Evolutionary conservation across 2,329 filamentous ascomycete species (phyloP), one percentile per base, ranked within the genome.

Genomic region (Fusarium verticillioides): DNA sequence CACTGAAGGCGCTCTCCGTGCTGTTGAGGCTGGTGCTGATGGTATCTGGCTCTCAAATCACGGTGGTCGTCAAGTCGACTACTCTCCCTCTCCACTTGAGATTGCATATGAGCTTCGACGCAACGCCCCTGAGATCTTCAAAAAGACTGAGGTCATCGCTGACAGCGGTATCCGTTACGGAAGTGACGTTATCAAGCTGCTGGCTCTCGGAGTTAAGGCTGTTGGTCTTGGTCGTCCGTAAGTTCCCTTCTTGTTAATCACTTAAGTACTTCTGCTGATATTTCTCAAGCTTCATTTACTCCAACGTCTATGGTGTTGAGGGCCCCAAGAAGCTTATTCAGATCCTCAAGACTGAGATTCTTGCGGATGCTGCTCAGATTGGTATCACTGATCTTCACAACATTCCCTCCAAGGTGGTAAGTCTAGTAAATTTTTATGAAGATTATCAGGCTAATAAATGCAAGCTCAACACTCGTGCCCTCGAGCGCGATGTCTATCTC

Each of bases 341-440:
- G 58, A 83, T 88, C 26, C 78, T 88, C 66, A 87, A 86, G 81
- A 80, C 82, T 43, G 86, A 88, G 79, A 81, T 87, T 36, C 62
- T 78, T 32, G 69, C 76, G 5, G 82, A 83, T 54, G 82, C 78
- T 47, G 79, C 78, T 23, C 79, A 83, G 72, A 72, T 81, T 37
- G 81, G 82, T 13, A 78, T 81, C 12, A 75, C 58, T 30, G 76
- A 78, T 59, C 69, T 78, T 13, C 53, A 71, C 39, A 78, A 76
- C 54, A 76, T 78, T 36, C 64, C 75, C 10, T 66, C 66, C 50
- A 73, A 69, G 40, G 63, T 75, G 46, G 73, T 78, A 28, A 75
- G 76, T 74, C 57, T 9, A 15, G 11, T 6, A 4, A 11, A 7
- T 8, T 7, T 5, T 5, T 1, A 9, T 2, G 23, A 26, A 8